These are phyloP conservation scores for Magnolia changhungtana DNA, from an alignment of 164 flowering plant species.

Conservation along the genomic window DNA sequence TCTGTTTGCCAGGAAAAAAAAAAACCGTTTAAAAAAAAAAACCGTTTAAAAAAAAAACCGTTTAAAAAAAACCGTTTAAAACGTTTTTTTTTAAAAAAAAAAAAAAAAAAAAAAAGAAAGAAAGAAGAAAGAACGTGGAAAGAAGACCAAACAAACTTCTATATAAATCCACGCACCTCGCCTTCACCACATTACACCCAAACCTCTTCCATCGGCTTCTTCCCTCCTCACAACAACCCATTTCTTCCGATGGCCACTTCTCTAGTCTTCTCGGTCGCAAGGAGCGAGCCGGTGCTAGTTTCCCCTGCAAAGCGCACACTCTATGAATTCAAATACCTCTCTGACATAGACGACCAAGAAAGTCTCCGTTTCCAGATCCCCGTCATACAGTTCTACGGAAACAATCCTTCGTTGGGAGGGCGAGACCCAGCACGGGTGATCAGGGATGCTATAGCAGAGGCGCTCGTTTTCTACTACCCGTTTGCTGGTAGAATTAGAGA, in stretches of 20 bases:
- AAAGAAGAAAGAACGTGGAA: no score
- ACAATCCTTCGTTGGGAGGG: constrained; percentile 5
- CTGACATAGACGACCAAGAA: constrained; percentile 35
- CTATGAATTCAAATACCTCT: constrained; percentile 27
- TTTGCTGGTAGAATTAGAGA: constrained; percentile 27
- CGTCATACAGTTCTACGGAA: constrained; percentile 13
- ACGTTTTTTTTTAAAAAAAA: no score
- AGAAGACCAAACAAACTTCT: no score
- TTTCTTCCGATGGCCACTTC: constrained; percentile 20
- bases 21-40: no score
- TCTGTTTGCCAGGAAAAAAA: no score
- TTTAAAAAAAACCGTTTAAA: no score
- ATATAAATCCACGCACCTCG: no score
- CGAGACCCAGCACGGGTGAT: constrained; percentile 25
- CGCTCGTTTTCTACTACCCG: constrained; percentile 37
- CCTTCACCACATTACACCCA: no score
- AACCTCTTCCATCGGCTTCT: no score
- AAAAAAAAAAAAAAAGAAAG: no score
- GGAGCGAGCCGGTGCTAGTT: constrained; percentile 13
- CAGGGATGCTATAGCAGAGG: constrained; percentile 17
- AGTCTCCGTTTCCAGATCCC: constrained; percentile 28
- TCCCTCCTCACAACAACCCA: no score
- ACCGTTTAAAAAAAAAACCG: no score
- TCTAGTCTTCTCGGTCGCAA: background rate
- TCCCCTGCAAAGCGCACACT: constrained; percentile 27